phyloP scores from a whole-genome alignment of 495 filamentous ascomycete genomes.

The Aspergillus panamensis region DNA sequence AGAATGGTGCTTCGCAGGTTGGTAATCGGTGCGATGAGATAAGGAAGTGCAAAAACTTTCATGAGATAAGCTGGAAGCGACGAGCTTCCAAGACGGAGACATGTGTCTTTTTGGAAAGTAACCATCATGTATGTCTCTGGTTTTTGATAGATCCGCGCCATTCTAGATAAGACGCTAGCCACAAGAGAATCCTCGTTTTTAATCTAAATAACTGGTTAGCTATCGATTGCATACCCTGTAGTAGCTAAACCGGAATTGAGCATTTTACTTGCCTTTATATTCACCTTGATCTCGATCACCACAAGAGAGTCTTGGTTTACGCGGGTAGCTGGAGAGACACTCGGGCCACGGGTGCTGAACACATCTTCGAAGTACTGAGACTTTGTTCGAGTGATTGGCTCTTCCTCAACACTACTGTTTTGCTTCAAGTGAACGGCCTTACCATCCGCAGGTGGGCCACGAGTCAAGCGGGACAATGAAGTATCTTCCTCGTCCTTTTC shows the following conservation, averaged over 20 bases:
- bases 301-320: slow-evolving; percentile 65
- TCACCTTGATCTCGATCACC: slow-evolving; percentile 79
- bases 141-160: slow-evolving; percentile 70
- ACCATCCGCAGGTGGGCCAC: slow-evolving; percentile 13
- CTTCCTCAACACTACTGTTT: slow-evolving; percentile 18
- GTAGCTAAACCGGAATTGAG: background rate
- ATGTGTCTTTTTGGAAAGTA: slow-evolving; percentile 68
- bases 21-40: slow-evolving; percentile 64
- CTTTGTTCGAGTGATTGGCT: slow-evolving; percentile 32
- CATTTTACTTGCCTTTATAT: slow-evolving; percentile 61
- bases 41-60: slow-evolving; percentile 68
- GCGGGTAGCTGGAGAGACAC: slow-evolving; percentile 52
- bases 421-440: slow-evolving; percentile 12
- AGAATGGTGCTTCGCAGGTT: slow-evolving; percentile 82
- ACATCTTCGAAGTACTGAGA: slow-evolving; percentile 58
- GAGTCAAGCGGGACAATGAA: slow-evolving; percentile 9
- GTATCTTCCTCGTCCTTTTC: slow-evolving; percentile 26
- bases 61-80: slow-evolving; percentile 79
- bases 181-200: slow-evolving; percentile 50
- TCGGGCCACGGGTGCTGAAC: slow-evolving; percentile 52
- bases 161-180: slow-evolving; percentile 60
- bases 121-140: slow-evolving; percentile 69
- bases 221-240: background rate
- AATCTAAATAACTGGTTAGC: slow-evolving; percentile 23
- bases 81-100: slow-evolving; percentile 67